Evolutionary conservation across 208 protist species (phyloP).

Genomic region (Crithidia bombi): DNA sequence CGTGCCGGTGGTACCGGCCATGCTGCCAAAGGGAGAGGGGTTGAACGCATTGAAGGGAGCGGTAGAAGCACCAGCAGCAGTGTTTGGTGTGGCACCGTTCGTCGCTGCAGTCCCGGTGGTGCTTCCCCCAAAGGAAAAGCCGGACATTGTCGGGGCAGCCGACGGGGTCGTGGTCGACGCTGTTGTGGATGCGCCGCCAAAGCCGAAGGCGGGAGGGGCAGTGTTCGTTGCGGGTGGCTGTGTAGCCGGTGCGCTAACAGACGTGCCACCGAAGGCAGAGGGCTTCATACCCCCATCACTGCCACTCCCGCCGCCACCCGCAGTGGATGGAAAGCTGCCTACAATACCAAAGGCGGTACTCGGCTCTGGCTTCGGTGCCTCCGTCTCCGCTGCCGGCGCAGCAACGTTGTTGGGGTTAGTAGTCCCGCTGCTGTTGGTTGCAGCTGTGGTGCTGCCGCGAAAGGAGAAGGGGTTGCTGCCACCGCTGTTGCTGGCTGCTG

Average conservation of each 20-base stretch:
- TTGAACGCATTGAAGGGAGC: neutral
- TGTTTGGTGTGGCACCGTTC: neutral
- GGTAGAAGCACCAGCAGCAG: neutral
- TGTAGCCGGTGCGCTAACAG: neutral
- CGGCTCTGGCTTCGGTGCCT: neutral
- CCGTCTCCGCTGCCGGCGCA: neutral
- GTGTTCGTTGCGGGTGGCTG: neutral
- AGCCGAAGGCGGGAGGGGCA: neutral
- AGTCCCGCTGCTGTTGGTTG: neutral
- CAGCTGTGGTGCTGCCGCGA: neutral
- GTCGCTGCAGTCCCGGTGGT: neutral
- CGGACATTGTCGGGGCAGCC: no score
- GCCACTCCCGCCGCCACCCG: neutral
- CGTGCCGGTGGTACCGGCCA: neutral
- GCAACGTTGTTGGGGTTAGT: neutral
- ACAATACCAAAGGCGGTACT: neutral
- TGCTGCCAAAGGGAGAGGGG: neutral
- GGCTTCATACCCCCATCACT: neutral
- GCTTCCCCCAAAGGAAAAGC: constrained; percentile 3
- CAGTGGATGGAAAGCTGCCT: neutral
- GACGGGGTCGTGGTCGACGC: neutral
- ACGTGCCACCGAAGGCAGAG: neutral
- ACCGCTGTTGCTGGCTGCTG: neutral
- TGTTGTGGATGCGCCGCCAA: neutral
- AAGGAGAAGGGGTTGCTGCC: neutral